A percentile compares a stretch with the other conserved stretches of the same genome.
These are phyloP conservation scores for Pistacia vera DNA, from an alignment of 345 rosid species.

Conservation along the genomic window DNA sequence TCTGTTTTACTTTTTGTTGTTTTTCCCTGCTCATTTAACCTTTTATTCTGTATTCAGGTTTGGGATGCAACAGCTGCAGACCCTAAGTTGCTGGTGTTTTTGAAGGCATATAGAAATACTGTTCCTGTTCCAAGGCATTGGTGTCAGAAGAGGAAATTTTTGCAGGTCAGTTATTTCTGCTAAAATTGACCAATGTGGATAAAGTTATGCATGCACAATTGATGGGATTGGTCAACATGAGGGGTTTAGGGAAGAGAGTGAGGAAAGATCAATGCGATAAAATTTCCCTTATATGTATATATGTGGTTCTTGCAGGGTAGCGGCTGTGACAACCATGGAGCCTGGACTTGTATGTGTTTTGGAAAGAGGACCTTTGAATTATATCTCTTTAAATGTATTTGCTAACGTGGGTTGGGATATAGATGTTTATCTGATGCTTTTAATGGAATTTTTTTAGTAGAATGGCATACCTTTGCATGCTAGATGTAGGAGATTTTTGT, in stretches of 20 bases:
- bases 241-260: conserved; percentile 53
- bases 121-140: conserved; percentile 99
- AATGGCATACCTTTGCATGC: conserved; percentile 20
- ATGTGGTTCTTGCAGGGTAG: conserved; percentile 99
- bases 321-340: conserved; percentile 90
- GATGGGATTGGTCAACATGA: conserved; percentile 44
- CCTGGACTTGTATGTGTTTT: conserved; percentile 97
- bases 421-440: conserved; percentile 26
- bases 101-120: conserved; percentile 91
- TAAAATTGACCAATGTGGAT: conserved; percentile 22
- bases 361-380: conserved; percentile 51
- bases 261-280: conserved; percentile 64
- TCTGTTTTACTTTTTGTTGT: background rate
- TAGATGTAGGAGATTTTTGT: conserved; percentile 24
- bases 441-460: conserved; percentile 10
- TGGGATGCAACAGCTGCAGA: conserved; percentile 99
- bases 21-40: background rate
- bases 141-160: conserved; percentile 97
- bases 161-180: conserved; percentile 77
- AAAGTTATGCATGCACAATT: conserved; percentile 46
- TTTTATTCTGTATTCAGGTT: conserved; percentile 53
- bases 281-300: conserved; percentile 97
- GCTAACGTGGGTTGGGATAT: conserved; percentile 47
- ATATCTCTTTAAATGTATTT: conserved; percentile 37
- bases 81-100: conserved; percentile 89